Conservation (phyloP, 257 asterid species). For the Solanum boliviense region DNA sequence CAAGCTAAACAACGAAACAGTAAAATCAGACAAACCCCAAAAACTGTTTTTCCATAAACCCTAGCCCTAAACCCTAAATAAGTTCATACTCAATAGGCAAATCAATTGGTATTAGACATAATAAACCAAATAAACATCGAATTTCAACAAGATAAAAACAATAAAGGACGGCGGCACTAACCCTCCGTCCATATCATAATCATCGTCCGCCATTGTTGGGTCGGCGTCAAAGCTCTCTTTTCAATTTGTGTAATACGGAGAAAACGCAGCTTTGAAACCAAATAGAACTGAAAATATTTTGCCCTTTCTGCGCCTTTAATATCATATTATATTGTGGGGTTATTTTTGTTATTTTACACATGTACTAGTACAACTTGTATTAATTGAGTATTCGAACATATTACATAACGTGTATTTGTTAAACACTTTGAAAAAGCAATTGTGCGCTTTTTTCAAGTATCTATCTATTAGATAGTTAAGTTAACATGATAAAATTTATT, state of each 20-base stretch:
- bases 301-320: neutral
- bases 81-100: neutral
- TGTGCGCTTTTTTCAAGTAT: too few relatives aligned
- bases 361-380: too few relatives aligned
- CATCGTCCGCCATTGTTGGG: conserved; percentile 76
- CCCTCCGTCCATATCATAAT: conserved; percentile 83
- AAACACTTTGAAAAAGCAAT: neutral
- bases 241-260: neutral
- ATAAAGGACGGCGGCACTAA: neutral
- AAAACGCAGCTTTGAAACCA: neutral
- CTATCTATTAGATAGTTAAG: too few relatives aligned
- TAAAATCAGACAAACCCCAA: neutral
- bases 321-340: neutral
- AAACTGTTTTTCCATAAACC: neutral
- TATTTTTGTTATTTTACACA: neutral
- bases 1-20: neutral
- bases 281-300: neutral
- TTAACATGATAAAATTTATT: too few relatives aligned
- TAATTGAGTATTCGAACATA: neutral
- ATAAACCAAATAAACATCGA: too few relatives aligned
- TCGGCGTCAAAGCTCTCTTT: neutral
- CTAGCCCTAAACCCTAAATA: neutral
- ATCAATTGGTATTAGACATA: neutral
- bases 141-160: neutral
- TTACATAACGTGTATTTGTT: neutral